Conservation (phyloP, 169 alveolate genomes). For the Babesia bovis region DNA sequence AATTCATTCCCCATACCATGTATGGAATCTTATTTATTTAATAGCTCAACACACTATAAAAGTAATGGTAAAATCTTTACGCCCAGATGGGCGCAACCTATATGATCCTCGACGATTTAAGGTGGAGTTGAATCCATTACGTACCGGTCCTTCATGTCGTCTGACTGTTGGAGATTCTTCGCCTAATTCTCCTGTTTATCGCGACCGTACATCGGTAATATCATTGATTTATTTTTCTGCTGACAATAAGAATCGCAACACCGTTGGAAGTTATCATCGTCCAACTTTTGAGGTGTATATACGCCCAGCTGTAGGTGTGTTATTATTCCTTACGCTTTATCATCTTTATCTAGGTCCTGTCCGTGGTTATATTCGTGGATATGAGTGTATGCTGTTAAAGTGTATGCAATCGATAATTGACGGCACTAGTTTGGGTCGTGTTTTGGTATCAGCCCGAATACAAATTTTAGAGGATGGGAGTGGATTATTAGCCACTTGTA, state of each 20-base stretch:
- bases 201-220: constrained; percentile 49
- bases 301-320: constrained; percentile 49
- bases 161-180: constrained; percentile 26
- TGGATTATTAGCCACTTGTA: constrained; percentile 51
- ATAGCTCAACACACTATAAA: constrained; percentile 1
- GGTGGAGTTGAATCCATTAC: constrained; percentile 47
- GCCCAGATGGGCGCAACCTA: constrained; percentile 44
- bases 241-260: constrained; percentile 43
- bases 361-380: constrained; percentile 23
- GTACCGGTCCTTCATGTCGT: constrained; percentile 58
- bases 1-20: constrained; percentile 1
- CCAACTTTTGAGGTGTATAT: constrained; percentile 60
- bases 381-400: constrained; percentile 36
- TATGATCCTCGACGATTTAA: constrained; percentile 27
- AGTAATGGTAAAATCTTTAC: constrained; percentile 22
- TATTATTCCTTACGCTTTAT: neutral
- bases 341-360: constrained; percentile 32
- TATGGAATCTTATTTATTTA: neutral
- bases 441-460: constrained; percentile 37
- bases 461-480: constrained; percentile 60
- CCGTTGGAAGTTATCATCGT: constrained; percentile 34
- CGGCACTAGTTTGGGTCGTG: constrained; percentile 25
- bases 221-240: constrained; percentile 20
- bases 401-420: constrained; percentile 33
- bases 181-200: constrained; percentile 5